Base-by-base conservation (phyloP, 1,284 basidiomycete species). In the Cutaneotrichosporon cavernicola region DNA sequence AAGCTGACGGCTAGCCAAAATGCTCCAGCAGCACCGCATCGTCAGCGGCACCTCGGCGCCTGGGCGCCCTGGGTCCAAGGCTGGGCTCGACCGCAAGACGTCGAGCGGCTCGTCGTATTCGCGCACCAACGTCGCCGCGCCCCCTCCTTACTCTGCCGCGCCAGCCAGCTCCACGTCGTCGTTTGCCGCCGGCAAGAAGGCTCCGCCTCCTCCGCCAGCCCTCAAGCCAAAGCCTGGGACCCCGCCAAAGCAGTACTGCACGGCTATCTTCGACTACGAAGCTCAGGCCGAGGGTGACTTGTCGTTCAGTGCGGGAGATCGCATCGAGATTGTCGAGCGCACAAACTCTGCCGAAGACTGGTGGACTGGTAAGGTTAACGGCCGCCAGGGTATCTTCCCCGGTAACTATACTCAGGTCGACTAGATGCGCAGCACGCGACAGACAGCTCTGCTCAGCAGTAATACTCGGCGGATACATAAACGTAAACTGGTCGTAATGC, bases 261-360 rank as follows among this genome's bases (percentile, higher is more conserved):
- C 92, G 4, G 96, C 97, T 31, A 80, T 99, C 73, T 99, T 97
- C 77, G 96, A 99, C 80, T 99, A 97, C 77, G 86, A 86, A 38
- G 93, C 96, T 11, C 89, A 96, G 87, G 91, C 93, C 34, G 92
- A 91, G 0, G 97, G 97, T 0, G 96, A 99, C 79, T 82, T 99
- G 61, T 89, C 88, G 1, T 99, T 99, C 83, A 87, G 83, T 64
- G 87, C 87, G 1, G 97, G 97, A n/a, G 96, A 99, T 79, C 83
- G 87, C 69, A 98, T 99, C 79, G 92, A 97, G 81, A 85, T 99
- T 61, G 85, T 97, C 34, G 89, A 97, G 80, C 86, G 88, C 75
- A 90, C 90, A 13, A 86, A 86, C 2, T 93, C 87, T 71, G 80
- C 89, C 26, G 93, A 98, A 76, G 97, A 99, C 76, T 99, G 96